A percentile compares a stretch with the other conserved stretches of the same genome.
Evolutionary conservation across 2,329 filamentous ascomycete genomes (phyloP).

Genomic region (Calonectria naviculata): DNA sequence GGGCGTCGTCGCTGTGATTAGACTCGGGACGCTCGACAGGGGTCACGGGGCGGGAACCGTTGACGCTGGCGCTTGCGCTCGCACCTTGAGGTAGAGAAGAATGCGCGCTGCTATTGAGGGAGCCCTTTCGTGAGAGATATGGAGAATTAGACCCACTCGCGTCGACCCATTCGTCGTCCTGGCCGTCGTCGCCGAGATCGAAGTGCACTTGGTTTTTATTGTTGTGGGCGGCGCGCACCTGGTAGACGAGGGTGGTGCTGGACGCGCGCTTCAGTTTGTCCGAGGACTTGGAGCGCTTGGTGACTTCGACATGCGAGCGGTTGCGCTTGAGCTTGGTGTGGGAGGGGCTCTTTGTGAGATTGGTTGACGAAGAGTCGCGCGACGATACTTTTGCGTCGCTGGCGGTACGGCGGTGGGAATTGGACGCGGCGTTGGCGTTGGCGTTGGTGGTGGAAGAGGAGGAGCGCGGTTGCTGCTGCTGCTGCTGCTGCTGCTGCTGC

Average conservation of each 20-base stretch:
- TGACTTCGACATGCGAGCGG: slow-evolving; percentile 67
- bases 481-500: slow-evolving; percentile 33
- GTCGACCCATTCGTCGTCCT: slow-evolving; percentile 74
- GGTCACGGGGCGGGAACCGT: slow-evolving; percentile 49
- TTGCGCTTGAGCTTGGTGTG: slow-evolving; percentile 69
- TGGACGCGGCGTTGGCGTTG: slow-evolving; percentile 25
- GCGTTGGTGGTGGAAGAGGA: neutral
- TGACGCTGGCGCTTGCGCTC: slow-evolving; percentile 45
- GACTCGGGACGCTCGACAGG: slow-evolving; percentile 39
- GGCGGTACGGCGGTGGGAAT: slow-evolving; percentile 59
- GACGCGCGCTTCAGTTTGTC: slow-evolving; percentile 64
- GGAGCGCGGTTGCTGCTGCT: slow-evolving; percentile 20
- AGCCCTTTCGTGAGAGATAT: slow-evolving; percentile 59
- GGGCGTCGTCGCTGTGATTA: slow-evolving; percentile 22
- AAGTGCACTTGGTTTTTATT: slow-evolving; percentile 70
- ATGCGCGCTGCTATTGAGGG: slow-evolving; percentile 61
- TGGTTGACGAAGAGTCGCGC: slow-evolving; percentile 54
- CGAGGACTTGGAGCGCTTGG: slow-evolving; percentile 61
- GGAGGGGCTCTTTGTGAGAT: slow-evolving; percentile 65
- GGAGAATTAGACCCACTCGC: slow-evolving; percentile 73
- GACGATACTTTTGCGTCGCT: slow-evolving; percentile 62
- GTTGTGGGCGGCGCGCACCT: slow-evolving; percentile 50
- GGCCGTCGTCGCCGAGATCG: slow-evolving; percentile 65
- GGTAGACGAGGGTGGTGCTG: slow-evolving; percentile 61
- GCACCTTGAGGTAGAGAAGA: slow-evolving; percentile 55